These are phyloP conservation scores for Eucalyptus sp. DNA, from an alignment of 345 rosid genomes.

Conservation along the genomic window DNA sequence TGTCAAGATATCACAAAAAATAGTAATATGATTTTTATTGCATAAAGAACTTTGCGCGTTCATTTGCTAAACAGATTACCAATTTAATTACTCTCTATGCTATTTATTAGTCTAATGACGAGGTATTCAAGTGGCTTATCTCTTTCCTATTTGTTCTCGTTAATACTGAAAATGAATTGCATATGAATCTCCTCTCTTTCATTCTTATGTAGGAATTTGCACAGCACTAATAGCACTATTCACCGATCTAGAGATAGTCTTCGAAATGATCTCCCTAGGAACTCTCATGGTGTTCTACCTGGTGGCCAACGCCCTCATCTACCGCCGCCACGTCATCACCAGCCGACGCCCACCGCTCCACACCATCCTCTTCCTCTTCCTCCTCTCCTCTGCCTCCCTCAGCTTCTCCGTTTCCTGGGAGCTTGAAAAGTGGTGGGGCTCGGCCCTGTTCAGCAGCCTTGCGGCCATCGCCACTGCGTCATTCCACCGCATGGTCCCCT, in stretches of 20 bases:
- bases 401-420: conserved; percentile 72
- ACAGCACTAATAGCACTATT: conserved; percentile 86
- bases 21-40: not conserved
- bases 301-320: conserved; percentile 85
- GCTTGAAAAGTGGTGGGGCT: conserved; percentile 44
- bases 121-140: not conserved
- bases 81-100: not conserved
- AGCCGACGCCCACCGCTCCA: conserved; percentile 34
- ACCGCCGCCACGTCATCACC: conserved; percentile 37
- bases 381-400: conserved; percentile 45
- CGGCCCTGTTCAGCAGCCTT: conserved; percentile 27
- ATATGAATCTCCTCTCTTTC: not conserved
- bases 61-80: not conserved
- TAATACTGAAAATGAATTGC: not conserved
- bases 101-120: not conserved
- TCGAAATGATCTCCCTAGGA: conserved; percentile 66
- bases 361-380: conserved; percentile 56
- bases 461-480: conserved; percentile 21
- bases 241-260: conserved; percentile 59
- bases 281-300: conserved; percentile 82
- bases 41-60: not conserved
- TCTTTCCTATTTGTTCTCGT: not conserved
- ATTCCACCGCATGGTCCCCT: conserved; percentile 34
- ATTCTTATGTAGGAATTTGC: conserved; percentile 51
- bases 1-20: not conserved